These are phyloP conservation scores for Cladosporium sp. DNA, from an alignment of 2,329 filamentous ascomycete genomes.

Conservation along the genomic window DNA sequence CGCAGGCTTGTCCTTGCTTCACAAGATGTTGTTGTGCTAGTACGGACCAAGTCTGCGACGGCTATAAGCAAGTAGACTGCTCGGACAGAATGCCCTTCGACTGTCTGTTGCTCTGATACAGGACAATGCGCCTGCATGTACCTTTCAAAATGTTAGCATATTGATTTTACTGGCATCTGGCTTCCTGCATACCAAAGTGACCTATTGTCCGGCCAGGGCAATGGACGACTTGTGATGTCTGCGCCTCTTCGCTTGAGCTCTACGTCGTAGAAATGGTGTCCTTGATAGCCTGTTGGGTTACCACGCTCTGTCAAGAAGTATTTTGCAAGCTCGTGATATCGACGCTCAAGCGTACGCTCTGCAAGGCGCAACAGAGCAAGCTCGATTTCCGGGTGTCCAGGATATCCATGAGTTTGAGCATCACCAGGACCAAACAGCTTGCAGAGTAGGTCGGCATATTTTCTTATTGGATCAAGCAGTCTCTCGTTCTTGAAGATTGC, in stretches of 20 bases:
- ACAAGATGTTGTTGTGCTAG: conserved; percentile 27
- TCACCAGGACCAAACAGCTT: conserved; percentile 49
- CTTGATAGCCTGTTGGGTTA: conserved; percentile 47
- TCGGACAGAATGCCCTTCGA: conserved; percentile 58
- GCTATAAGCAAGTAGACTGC: conserved; percentile 59
- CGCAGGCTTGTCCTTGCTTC: conserved; percentile 31
- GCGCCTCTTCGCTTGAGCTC: conserved; percentile 52
- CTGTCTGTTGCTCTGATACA: conserved; percentile 49
- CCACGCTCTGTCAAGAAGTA: conserved; percentile 59
- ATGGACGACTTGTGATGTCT: conserved; percentile 43
- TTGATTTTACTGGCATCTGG: background rate
- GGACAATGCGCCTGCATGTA: conserved; percentile 52
- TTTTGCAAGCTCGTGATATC: conserved; percentile 45
- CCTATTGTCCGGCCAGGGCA: conserved; percentile 42
- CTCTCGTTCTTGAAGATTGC: conserved; percentile 49
- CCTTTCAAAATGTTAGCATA: background rate
- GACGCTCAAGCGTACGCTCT: conserved; percentile 35
- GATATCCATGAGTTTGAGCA: conserved; percentile 54
- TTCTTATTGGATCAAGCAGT: conserved; percentile 50
- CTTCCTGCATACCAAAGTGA: conserved; percentile 34
- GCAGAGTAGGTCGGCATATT: conserved; percentile 52
- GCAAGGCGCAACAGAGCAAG: conserved; percentile 47
- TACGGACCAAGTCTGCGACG: conserved; percentile 51
- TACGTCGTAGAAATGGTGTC: conserved; percentile 52
- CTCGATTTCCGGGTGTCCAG: conserved; percentile 56